A percentile compares a stretch with the other conserved stretches of the same genome.
phyloP scores from a whole-genome alignment of 2,329 filamentous ascomycete genomes.

The Calonectria ilicicola region DNA sequence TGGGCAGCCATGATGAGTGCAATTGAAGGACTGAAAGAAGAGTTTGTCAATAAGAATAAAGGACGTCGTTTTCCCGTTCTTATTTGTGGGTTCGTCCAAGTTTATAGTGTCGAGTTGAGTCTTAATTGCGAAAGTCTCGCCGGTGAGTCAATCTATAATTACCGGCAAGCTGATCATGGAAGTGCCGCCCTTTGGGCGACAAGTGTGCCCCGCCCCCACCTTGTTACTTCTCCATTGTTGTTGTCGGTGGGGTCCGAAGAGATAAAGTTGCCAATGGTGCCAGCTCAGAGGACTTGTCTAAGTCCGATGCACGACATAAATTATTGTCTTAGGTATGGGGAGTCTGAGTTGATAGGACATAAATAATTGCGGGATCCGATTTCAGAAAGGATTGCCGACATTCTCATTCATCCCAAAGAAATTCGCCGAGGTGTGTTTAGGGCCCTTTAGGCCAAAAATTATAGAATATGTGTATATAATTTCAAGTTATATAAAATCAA shows the following conservation, averaged over 20 bases:
- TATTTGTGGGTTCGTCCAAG: not conserved
- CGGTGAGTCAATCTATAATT: not conserved
- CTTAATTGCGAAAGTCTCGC: not conserved
- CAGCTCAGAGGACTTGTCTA: not conserved
- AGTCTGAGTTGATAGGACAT: too few relatives aligned
- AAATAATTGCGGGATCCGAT: too few relatives aligned
- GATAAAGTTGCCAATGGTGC: not conserved
- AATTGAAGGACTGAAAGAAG: not conserved
- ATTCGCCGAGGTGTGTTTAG: too few relatives aligned
- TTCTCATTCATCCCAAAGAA: too few relatives aligned
- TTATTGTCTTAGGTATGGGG: too few relatives aligned
- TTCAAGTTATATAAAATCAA: too few relatives aligned
- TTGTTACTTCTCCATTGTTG: not conserved
- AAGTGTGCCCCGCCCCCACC: slow-evolving; percentile 20
- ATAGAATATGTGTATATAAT: too few relatives aligned
- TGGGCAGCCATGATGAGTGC: slow-evolving; percentile 31
- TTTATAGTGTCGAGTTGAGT: not conserved
- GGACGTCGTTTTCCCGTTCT: not conserved
- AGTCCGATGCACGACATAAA: too few relatives aligned
- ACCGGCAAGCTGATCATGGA: not conserved
- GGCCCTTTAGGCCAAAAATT: too few relatives aligned
- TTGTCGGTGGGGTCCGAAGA: not conserved
- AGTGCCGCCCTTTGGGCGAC: slow-evolving; percentile 2
- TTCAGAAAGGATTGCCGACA: too few relatives aligned
- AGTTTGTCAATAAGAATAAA: too few relatives aligned